Evolutionary conservation across 805 yeast genomes (phyloP).

Genomic region (Wickerhamiella dianesei): DNA sequence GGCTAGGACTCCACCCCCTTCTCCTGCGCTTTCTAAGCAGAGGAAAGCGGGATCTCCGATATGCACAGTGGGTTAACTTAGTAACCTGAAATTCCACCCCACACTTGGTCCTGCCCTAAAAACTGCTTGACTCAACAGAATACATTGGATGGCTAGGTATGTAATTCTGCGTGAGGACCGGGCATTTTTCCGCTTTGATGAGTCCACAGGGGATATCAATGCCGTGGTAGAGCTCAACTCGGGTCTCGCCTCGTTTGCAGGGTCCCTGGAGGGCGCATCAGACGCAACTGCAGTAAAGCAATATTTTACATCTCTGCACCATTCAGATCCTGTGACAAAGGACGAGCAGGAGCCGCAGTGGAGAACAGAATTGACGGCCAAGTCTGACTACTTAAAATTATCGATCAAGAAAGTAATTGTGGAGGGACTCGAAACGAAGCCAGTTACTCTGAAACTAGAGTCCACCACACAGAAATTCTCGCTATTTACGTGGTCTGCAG

Average conservation of each 20-base stretch:
- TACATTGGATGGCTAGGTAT: not conserved
- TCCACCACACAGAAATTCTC: not conserved
- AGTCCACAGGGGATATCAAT: not conserved
- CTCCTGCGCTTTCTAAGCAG: not conserved
- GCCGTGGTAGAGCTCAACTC: not conserved
- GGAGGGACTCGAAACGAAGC: not conserved
- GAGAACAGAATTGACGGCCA: not conserved
- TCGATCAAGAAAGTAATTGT: not conserved
- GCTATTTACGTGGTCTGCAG: not conserved
- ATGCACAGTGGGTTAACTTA: too few species aligned
- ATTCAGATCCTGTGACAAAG: not conserved
- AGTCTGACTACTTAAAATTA: not conserved
- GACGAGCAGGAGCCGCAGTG: not conserved
- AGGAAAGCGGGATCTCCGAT: not conserved
- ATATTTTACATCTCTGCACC: not conserved
- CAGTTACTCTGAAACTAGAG: not conserved
- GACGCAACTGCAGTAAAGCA: not conserved
- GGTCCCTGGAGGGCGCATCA: not conserved
- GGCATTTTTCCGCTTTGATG: not conserved
- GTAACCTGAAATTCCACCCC: too few species aligned
- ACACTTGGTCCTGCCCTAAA: not conserved
- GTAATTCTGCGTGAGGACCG: not conserved
- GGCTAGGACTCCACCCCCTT: not conserved
- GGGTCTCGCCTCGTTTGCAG: not conserved
- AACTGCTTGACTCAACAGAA: not conserved